Evolutionary conservation across 179 eudicot genomes (phyloP).

Genomic region (Monotropa hypopitys): DNA sequence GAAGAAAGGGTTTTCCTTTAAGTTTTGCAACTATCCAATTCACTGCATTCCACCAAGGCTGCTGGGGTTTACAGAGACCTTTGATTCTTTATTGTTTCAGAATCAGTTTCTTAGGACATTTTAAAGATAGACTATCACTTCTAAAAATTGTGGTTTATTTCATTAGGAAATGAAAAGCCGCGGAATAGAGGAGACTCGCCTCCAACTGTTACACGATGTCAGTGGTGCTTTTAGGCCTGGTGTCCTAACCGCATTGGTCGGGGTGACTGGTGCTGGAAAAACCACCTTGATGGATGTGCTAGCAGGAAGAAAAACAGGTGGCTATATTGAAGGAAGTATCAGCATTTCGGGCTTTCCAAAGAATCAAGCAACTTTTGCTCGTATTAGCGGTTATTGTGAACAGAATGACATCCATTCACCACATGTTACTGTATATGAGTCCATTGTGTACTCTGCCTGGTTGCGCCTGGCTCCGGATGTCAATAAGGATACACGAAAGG

Average conservation of each 20-base stretch:
- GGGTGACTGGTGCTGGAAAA: constrained; percentile 26
- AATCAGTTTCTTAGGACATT: neutral
- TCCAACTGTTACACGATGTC: constrained; percentile 18
- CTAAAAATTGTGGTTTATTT: neutral
- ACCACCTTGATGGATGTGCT: constrained; percentile 27
- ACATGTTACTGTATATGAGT: constrained; percentile 23
- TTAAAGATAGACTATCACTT: neutral
- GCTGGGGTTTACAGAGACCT: neutral
- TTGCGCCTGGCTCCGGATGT: constrained; percentile 20
- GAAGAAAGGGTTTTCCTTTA: neutral
- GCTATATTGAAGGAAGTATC: constrained; percentile 21
- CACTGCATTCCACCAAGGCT: neutral
- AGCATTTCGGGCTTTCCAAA: constrained; percentile 23
- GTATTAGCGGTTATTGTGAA: constrained; percentile 26
- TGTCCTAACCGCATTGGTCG: constrained; percentile 22
- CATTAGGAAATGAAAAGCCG: constrained; percentile 22
- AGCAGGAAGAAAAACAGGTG: constrained; percentile 26
- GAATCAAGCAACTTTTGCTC: constrained; percentile 26
- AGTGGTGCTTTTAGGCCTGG: constrained; percentile 26
- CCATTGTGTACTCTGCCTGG: constrained; percentile 25
- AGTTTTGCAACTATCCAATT: neutral
- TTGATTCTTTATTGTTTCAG: neutral
- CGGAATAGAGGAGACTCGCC: constrained; percentile 12
- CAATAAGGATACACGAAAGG: constrained; percentile 12
- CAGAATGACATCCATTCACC: constrained; percentile 32